These are phyloP conservation scores for Cyclocybe aegerita DNA, from an alignment of 768 basidiomycete genomes.

Conservation along the genomic window DNA sequence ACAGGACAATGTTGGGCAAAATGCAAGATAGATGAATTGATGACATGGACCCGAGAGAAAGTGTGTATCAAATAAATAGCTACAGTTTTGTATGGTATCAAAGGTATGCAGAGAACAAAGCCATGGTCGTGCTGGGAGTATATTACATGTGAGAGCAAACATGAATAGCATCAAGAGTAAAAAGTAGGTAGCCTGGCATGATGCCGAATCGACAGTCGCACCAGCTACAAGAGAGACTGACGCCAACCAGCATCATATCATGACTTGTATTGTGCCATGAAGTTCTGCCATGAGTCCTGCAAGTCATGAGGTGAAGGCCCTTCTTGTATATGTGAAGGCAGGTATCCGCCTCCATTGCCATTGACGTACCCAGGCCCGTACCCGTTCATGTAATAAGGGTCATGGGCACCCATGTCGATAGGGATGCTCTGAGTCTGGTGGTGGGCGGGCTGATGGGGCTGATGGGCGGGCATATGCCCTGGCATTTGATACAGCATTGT, in stretches of 20 bases:
- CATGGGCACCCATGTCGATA: slow-evolving; percentile 19
- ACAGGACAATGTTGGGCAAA: too few relatives aligned
- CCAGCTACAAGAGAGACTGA: neutral
- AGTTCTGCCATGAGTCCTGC: slow-evolving; percentile 47
- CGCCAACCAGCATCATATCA: neutral
- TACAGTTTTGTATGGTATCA: too few relatives aligned
- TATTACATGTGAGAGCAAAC: too few relatives aligned
- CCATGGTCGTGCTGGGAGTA: too few relatives aligned
- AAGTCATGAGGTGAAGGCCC: slow-evolving; percentile 32
- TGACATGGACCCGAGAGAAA: too few relatives aligned
- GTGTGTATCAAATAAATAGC: too few relatives aligned
- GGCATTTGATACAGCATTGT: slow-evolving; percentile 19
- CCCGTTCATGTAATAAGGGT: slow-evolving; percentile 8
- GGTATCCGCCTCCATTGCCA: slow-evolving; percentile 8
- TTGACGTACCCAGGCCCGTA: slow-evolving; percentile 11
- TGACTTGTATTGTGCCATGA: slow-evolving; percentile 44
- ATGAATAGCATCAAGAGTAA: neutral
- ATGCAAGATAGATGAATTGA: too few relatives aligned
- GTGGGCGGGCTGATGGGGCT: slow-evolving; percentile 12
- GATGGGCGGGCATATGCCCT: slow-evolving; percentile 11
- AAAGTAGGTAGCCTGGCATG: neutral
- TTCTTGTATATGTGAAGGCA: slow-evolving; percentile 15
- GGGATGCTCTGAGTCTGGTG: slow-evolving; percentile 21
- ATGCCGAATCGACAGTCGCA: neutral
- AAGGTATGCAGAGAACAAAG: too few relatives aligned